Evolutionary conservation across 2,329 filamentous ascomycete species (phyloP), one percentile per base, ranked within the genome.

Genomic region (Penicillium sclerotigenum): DNA sequence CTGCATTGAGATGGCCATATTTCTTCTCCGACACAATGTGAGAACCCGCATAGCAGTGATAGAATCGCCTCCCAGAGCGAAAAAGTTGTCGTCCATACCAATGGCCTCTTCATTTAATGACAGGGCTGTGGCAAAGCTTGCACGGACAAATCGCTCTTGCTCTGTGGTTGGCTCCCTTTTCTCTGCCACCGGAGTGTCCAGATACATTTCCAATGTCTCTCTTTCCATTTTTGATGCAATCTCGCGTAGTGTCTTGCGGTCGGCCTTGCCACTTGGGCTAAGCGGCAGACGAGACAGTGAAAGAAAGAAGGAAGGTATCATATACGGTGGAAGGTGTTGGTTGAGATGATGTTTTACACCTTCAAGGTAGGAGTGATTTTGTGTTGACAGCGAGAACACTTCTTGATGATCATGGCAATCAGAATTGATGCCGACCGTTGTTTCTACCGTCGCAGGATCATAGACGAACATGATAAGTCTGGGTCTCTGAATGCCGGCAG

Each of bases 11-110:
- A 42, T 53, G 49, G 10, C 46, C 49, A 13, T 45, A 11, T 31
- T 54, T 20, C 70, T 69, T 26, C 65, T 59, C 16, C 72, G 71
- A 41, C 71, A 75, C 37, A 74, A 69, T 3, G 69, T 68, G 51
- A 74, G 68, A 26, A 75, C 71, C 50, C 73, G 72, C 75, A 78
- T 77, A 1, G 75, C 74, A 46, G 73, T 73, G 41, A 77, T 75
- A 2, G 73, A 75, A 58, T 77, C 75, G 37, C 75, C 75, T 24
- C 75, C 74, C 4, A 76, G 55, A 5, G 68, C 69, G 7, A 76
- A 62, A 52, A 77, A 78, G 33, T 48, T 62, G 20, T 63, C 52
- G 11, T 61, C 57, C 22, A 65, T 14, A 8, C 60, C 58, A 45
- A 69, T 57, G 14, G 56, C 42, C 16, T 59, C 45, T 4, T 56